Evolutionary conservation across 192 early-diverging fungal genomes (phyloP).

Genomic region (Umbelopsis sp.): DNA sequence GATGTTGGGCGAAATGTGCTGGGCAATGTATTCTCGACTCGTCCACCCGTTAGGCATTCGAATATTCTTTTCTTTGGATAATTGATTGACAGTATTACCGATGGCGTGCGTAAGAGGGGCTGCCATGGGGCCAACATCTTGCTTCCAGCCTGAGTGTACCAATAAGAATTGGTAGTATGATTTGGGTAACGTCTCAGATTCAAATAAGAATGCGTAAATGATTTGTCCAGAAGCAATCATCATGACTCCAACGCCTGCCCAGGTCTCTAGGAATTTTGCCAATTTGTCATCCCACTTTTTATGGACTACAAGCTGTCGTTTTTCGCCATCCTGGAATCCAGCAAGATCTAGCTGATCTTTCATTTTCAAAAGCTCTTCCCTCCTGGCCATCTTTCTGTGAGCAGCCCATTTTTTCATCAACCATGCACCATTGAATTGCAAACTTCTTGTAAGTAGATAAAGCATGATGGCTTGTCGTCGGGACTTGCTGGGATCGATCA

Average conservation of each 20-base stretch:
- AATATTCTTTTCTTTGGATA: constrained; percentile 34
- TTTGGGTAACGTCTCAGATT: constrained; percentile 56
- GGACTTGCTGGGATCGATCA: constrained; percentile 59
- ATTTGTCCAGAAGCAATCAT: constrained; percentile 51
- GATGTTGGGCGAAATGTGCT: constrained; percentile 56
- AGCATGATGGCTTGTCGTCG: constrained; percentile 64
- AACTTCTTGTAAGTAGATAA: constrained; percentile 62
- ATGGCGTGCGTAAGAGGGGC: constrained; percentile 36
- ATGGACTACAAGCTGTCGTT: constrained; percentile 15
- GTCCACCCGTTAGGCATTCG: constrained; percentile 50
- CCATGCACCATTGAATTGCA: constrained; percentile 66
- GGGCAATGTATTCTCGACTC: constrained; percentile 52
- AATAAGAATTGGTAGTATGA: constrained; percentile 61
- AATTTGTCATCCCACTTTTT: constrained; percentile 49
- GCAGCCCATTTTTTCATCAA: constrained; percentile 60
- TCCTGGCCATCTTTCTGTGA: constrained; percentile 32
- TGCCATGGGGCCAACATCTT: constrained; percentile 47
- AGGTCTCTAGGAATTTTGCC: constrained; percentile 39
- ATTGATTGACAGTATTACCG: constrained; percentile 23
- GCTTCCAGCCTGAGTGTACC: constrained; percentile 44
- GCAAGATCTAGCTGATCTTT: constrained; percentile 21
- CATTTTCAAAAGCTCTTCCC: constrained; percentile 17
- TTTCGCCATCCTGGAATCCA: constrained; percentile 13
- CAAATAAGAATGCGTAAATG: constrained; percentile 52
- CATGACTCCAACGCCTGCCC: constrained; percentile 50